A percentile compares a stretch with the other conserved stretches of the same genome.
Evolutionary conservation across 139 green algal genomes (phyloP).

Genomic region (Trebouxia sp.): DNA sequence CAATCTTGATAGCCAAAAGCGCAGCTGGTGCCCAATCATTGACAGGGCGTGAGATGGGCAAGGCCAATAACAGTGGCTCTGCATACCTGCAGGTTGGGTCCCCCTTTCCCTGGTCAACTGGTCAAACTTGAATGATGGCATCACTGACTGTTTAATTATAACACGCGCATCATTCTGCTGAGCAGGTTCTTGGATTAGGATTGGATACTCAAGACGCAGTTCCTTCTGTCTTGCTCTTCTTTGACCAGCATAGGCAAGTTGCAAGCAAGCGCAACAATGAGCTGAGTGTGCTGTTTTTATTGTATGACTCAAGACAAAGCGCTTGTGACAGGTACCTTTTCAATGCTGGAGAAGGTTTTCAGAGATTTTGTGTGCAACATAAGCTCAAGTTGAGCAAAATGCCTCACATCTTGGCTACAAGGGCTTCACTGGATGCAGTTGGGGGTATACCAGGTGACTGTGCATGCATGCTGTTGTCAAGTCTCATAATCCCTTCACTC

Average conservation of each 20-base stretch:
- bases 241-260: slow-evolving; percentile 73
- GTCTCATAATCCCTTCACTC: background rate
- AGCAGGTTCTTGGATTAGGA: slow-evolving; percentile 56
- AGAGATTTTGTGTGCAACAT: slow-evolving; percentile 86
- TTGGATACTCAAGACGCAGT: slow-evolving; percentile 68
- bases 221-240: slow-evolving; percentile 89
- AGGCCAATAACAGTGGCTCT: background rate
- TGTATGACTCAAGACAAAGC: background rate
- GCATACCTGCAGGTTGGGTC: background rate
- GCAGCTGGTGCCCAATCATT: background rate
- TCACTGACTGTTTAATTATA: no score
- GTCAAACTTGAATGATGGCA: no score
- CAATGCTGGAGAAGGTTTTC: slow-evolving; percentile 95
- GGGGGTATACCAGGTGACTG: slow-evolving; percentile 78
- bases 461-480: background rate
- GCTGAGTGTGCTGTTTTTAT: background rate
- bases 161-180: no score
- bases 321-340: slow-evolving; percentile 76
- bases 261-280: background rate
- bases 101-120: background rate
- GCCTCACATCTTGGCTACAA: slow-evolving; percentile 61
- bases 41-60: background rate
- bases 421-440: slow-evolving; percentile 69
- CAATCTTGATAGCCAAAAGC: background rate
- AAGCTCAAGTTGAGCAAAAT: slow-evolving; percentile 76